These are phyloP conservation scores for Hansenula anomala DNA, from an alignment of 1,139 yeast genomes.

Conservation along the genomic window DNA sequence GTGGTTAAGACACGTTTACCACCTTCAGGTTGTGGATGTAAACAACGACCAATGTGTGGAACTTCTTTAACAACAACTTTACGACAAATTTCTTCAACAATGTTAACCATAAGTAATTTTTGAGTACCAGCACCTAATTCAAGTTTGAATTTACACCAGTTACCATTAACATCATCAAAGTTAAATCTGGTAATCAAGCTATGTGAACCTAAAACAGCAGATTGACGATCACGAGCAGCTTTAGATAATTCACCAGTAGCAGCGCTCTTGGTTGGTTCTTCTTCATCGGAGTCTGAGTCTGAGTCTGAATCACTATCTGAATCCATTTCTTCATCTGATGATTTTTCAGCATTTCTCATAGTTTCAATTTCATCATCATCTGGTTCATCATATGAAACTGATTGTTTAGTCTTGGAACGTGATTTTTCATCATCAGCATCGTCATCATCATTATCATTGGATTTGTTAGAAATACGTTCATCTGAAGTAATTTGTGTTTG, in stretches of 20 bases:
- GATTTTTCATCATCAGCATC: constrained; percentile 69
- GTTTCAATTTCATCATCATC: constrained; percentile 91
- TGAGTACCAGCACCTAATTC: constrained; percentile 84
- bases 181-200: constrained; percentile 72
- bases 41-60: constrained; percentile 87
- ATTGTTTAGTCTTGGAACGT: constrained; percentile 65
- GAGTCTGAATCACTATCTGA: constrained; percentile 35
- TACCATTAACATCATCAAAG: constrained; percentile 84
- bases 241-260: constrained; percentile 37
- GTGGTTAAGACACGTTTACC: constrained; percentile 77
- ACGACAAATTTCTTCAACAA: constrained; percentile 89
- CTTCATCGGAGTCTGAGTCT: constrained; percentile 30
- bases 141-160: constrained; percentile 89
- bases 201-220: constrained; percentile 70
- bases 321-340: constrained; percentile 54
- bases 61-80: constrained; percentile 91
- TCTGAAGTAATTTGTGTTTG: constrained; percentile 40
- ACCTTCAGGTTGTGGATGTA: constrained; percentile 73
- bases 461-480: constrained; percentile 29
- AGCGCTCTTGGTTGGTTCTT: constrained; percentile 21
- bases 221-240: constrained; percentile 78
- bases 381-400: constrained; percentile 91
- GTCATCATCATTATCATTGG: constrained; percentile 43
- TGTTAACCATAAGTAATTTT: constrained; percentile 94
- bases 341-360: constrained; percentile 75